Evolutionary conservation across 2,329 filamentous ascomycete species (phyloP), one percentile per base, ranked within the genome.

Genomic region (Phoma sp.): DNA sequence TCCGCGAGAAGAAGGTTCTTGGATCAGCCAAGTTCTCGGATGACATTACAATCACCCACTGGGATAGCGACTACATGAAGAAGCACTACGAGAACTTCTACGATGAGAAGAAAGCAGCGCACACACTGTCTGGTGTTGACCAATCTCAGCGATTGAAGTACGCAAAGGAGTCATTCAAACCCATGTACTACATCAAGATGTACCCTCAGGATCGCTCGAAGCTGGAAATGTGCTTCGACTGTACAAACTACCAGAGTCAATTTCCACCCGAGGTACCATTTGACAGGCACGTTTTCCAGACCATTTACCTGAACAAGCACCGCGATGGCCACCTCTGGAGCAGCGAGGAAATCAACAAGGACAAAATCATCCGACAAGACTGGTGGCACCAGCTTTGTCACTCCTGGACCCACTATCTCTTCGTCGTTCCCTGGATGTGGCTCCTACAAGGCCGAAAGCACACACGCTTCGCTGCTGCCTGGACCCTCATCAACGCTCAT

Each of bases 161-260:
- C 25, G 81, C 80, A 3, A 76, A 79, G 49, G 79, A 80, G 43
- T 77, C 75, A 18, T 88, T 85, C 76, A 78, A 80, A 44, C 85
- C 85, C 46, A 88, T 88, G 85, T 88, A 88, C 74, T 82, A 83
- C 65, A 88, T 85, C 60, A 83, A 86, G 50, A 82, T 80, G 47
- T 88, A 88, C 67, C 72, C 77, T 0, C 55, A 80, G 11, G 81
- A 87, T 61, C 78, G 79, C 1, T 81, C 77, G 2, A 83, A 85
- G 69, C 81, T 80, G 32, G 83, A 84, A 68, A 85, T 78, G 80
- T 87, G 83, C 52, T 91, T 90, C 73, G 87, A 91, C 71, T 89
- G 86, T 75, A 88, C 86, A 33, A 89, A 90, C 69, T 90, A 91
- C 73, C 88, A 91, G 69, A 81, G 86, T 39, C 88, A 91, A 67